Evolutionary conservation across 2,329 filamentous ascomycete genomes (phyloP).

Genomic region (Pseudocercospora macadamiae): DNA sequence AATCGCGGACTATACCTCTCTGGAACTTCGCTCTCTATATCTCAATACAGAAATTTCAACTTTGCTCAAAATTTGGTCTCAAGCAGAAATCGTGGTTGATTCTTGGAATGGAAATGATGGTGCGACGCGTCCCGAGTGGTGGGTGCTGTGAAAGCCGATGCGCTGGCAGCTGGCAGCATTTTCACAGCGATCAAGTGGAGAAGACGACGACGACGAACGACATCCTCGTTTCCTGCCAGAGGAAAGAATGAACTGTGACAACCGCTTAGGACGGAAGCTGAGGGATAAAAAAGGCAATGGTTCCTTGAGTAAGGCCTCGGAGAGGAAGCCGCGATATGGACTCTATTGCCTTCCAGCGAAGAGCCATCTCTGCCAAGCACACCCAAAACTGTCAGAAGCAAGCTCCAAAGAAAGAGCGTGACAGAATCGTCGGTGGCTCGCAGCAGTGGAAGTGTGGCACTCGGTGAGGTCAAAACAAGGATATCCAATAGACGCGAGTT

Average conservation of each 20-base stretch:
- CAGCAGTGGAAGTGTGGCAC: constrained; percentile 15
- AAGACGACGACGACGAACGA: neutral
- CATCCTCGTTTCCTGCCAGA: neutral
- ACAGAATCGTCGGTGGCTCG: constrained; percentile 3
- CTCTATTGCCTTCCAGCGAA: neutral
- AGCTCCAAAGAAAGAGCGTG: constrained; percentile 7
- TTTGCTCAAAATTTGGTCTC: neutral
- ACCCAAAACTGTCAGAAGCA: constrained; percentile 1
- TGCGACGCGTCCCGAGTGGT: neutral
- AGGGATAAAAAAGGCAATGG: constrained; percentile 5
- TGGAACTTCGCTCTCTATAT: neutral
- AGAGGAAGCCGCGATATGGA: constrained; percentile 8
- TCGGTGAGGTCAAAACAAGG: constrained; percentile 15
- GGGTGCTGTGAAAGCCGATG: constrained; percentile 15
- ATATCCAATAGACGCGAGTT: constrained; percentile 3
- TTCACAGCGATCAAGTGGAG: constrained; percentile 5
- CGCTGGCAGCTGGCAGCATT: constrained; percentile 31
- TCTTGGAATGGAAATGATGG: neutral
- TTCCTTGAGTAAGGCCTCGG: neutral
- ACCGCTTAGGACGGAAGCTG: neutral
- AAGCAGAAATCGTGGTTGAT: neutral
- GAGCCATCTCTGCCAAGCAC: neutral
- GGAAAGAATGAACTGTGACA: neutral
- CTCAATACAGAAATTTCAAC: neutral
- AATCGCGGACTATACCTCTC: too few species aligned